Conservation (phyloP, 1,284 basidiomycete genomes). For the Cryptococcus sp. region DNA sequence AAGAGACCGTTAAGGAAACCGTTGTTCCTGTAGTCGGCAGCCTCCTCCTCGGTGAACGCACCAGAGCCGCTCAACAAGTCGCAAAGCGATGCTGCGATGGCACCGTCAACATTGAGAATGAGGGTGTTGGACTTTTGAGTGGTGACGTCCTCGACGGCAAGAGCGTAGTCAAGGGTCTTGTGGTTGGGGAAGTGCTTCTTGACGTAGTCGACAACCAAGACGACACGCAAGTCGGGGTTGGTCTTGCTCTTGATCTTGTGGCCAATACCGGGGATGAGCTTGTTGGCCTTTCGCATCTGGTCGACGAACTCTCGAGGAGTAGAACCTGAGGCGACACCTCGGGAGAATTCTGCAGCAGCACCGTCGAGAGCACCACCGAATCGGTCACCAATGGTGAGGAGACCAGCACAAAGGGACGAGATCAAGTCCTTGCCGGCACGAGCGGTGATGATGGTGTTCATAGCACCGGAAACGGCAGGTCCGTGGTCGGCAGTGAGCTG, state of each 20-base stretch:
- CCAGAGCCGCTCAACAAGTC: constrained; percentile 90
- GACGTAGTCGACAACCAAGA: constrained; percentile 97
- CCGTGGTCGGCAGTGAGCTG: constrained; percentile 99
- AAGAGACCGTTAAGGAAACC: constrained; percentile 85
- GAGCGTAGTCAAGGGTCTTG: constrained; percentile 92
- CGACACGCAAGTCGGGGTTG: constrained; percentile 95
- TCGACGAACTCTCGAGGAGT: constrained; percentile 98
- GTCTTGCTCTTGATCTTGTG: constrained; percentile 99
- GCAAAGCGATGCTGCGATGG: constrained; percentile 97
- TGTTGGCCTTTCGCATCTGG: constrained; percentile 91
- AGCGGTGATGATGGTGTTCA: constrained; percentile 99
- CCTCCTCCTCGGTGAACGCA: constrained; percentile 94
- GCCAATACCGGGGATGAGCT: constrained; percentile 95
- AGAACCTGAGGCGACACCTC: constrained; percentile 83
- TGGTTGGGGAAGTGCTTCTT: constrained; percentile 92
- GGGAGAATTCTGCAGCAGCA: constrained; percentile 93
- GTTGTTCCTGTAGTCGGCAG: constrained; percentile 91
- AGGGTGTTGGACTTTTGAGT: constrained; percentile 97
- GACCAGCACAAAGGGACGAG: constrained; percentile 92
- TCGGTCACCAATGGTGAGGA: constrained; percentile 95
- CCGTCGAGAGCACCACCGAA: constrained; percentile 99
- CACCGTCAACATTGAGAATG: constrained; percentile 93
- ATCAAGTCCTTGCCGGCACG: constrained; percentile 99
- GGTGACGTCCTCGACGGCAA: constrained; percentile 96
- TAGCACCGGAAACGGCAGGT: constrained; percentile 84